These are phyloP conservation scores for Colletotrichum tropicicola DNA, from an alignment of 2,329 filamentous ascomycete species.

Conservation along the genomic window DNA sequence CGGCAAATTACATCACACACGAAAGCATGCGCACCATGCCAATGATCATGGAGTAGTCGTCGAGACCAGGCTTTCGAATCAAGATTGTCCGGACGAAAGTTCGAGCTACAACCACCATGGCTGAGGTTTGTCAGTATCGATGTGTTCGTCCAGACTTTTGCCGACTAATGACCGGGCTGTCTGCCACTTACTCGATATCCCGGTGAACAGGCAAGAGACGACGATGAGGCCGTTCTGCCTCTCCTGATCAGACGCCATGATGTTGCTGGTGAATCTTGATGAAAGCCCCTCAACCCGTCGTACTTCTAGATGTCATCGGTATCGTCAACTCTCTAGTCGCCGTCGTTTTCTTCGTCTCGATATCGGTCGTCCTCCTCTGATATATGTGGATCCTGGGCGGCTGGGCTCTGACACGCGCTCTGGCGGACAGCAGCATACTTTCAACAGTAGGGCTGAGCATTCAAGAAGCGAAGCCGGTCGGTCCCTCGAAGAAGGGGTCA, in stretches of 20 bases:
- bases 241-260: constrained; percentile 32
- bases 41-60: constrained; percentile 32
- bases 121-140: not conserved
- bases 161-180: not conserved
- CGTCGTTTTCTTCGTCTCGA: not conserved
- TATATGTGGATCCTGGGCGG: not conserved
- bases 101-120: constrained; percentile 27
- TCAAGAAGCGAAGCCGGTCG: not conserved
- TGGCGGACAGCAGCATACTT: not conserved
- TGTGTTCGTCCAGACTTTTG: too few species aligned
- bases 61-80: constrained; percentile 32
- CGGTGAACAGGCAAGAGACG: constrained; percentile 28
- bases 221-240: constrained; percentile 34
- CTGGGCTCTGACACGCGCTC: not conserved
- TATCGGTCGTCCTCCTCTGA: not conserved
- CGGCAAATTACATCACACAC: too few species aligned
- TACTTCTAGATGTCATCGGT: not conserved
- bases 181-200: constrained; percentile 26
- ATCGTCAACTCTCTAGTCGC: not conserved
- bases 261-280: not conserved
- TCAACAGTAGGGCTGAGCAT: not conserved
- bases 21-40: constrained; percentile 29
- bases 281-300: not conserved
- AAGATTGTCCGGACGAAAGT: constrained; percentile 27
- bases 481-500: not conserved